phyloP scores from a whole-genome alignment of 1,139 yeast species.

The Saccharomyces hybrid region DNA sequence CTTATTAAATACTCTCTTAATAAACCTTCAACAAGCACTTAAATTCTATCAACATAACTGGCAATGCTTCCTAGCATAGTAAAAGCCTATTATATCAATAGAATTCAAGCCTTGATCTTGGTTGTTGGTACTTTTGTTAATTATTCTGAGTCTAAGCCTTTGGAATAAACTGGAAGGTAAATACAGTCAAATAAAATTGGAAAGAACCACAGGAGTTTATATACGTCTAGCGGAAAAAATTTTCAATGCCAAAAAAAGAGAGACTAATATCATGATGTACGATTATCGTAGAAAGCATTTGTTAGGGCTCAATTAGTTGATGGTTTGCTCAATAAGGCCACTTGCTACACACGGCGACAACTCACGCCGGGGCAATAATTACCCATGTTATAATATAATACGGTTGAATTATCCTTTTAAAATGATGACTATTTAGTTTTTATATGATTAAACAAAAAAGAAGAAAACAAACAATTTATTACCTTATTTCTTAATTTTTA shows the following conservation, averaged over 20 bases:
- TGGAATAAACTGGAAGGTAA: no score
- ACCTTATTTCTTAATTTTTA: slow-evolving; percentile 8
- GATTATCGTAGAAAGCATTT: background rate
- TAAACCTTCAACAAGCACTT: background rate
- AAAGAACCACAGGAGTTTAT: background rate
- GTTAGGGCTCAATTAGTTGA: background rate
- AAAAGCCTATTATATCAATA: background rate
- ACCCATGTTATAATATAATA: background rate
- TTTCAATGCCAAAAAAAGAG: background rate
- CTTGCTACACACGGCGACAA: background rate
- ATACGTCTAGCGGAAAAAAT: background rate
- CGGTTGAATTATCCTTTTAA: background rate
- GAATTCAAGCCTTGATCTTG: background rate
- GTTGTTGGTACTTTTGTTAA: no score
- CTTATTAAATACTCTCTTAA: background rate
- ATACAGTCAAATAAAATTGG: no score
- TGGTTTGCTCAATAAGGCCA: background rate
- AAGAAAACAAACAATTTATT: background rate
- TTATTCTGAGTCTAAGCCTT: no score
- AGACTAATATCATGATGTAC: background rate
- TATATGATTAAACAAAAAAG: background rate
- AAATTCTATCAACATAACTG: background rate
- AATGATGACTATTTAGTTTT: background rate
- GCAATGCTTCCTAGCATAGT: background rate
- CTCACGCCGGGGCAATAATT: background rate